A percentile compares a stretch with the other conserved stretches of the same genome.
phyloP scores from a whole-genome alignment of 345 rosid genomes.

The Rhodamnia rubescens region DNA sequence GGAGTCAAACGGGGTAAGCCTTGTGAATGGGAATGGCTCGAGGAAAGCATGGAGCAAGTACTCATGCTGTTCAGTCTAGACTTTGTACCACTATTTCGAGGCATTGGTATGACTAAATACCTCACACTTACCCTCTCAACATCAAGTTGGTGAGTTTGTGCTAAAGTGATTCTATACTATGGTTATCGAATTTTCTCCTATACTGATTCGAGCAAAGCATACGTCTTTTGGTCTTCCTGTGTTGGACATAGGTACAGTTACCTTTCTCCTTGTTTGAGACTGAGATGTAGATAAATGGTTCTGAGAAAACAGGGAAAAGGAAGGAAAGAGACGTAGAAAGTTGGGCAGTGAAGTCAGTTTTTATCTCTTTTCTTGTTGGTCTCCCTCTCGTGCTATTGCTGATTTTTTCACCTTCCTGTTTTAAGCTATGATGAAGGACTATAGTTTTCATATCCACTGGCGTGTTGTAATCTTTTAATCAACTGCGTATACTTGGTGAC shows the following conservation, averaged over 20 bases:
- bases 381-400: neutral
- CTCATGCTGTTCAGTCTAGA: conserved; percentile 5
- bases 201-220: neutral
- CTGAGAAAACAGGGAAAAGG: neutral
- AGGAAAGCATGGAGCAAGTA: neutral
- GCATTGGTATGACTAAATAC: neutral
- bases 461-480: neutral
- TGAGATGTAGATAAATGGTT: neutral
- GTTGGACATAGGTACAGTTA: neutral
- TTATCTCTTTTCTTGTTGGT: neutral
- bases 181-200: neutral
- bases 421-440: neutral
- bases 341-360: neutral
- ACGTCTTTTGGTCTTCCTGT: neutral
- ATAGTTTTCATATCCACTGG: neutral
- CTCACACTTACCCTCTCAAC: neutral
- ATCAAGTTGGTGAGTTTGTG: neutral
- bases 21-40: conserved; percentile 1
- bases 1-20: conserved; percentile 16
- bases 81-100: neutral
- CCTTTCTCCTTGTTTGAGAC: neutral
- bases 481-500: neutral
- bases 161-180: neutral
- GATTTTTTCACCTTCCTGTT: neutral
- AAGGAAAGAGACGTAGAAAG: neutral